phyloP scores from a whole-genome alignment of 345 rosid species.

The Brassica juncea region DNA sequence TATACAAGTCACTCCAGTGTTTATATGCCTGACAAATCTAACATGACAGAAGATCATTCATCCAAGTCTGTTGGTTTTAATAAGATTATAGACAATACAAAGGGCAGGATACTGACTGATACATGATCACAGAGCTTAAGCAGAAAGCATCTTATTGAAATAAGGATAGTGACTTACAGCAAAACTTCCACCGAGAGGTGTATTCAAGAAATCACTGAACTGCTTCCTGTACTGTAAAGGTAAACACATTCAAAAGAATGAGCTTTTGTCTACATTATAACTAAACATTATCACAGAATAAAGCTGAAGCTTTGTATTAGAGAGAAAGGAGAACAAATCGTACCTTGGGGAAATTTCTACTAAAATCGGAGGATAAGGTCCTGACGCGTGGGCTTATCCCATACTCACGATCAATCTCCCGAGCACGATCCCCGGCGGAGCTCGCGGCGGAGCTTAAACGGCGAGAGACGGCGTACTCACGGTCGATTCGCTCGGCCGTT shows the following conservation, averaged over 20 bases:
- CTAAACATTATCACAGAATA: too few species aligned
- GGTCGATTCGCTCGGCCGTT: constrained; percentile 77
- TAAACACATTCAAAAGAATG: background rate
- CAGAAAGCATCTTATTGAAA: background rate
- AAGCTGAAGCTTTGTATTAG: background rate
- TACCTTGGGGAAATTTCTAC: constrained; percentile 75
- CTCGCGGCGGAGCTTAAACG: constrained; percentile 56
- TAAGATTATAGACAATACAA: background rate
- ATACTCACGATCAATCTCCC: constrained; percentile 74
- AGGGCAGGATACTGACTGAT: background rate
- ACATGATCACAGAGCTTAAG: background rate
- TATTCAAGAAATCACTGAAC: constrained; percentile 61
- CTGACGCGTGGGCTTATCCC: constrained; percentile 71
- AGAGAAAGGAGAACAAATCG: too few species aligned
- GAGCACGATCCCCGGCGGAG: constrained; percentile 66
- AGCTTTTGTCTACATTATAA: too few species aligned
- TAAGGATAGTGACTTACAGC: constrained; percentile 50
- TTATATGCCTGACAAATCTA: background rate
- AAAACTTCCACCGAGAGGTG: constrained; percentile 77
- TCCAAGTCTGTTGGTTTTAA: background rate
- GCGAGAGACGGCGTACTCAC: constrained; percentile 74
- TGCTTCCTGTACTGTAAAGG: constrained; percentile 87
- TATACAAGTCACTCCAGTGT: background rate
- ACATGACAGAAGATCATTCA: background rate
- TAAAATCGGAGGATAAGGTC: constrained; percentile 60